phyloP scores from a whole-genome alignment of 345 rosid genomes.

The Stellera chamaejasme region DNA sequence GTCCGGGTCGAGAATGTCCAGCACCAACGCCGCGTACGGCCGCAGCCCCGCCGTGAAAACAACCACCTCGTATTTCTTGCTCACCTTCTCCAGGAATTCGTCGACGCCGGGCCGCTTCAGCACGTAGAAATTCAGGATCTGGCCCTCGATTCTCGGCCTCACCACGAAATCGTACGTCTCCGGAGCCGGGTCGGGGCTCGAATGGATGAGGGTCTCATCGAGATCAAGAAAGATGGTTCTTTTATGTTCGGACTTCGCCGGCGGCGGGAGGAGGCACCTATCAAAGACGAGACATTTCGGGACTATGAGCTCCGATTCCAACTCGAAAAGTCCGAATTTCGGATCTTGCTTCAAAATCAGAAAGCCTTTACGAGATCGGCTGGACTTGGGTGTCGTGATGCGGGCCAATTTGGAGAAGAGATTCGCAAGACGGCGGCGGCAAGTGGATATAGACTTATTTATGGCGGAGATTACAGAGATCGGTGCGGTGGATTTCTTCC shows the following conservation, averaged over 20 bases:
- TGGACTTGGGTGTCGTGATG: constrained; percentile 26
- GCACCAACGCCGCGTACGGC: constrained; percentile 71
- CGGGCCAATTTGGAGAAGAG: constrained; percentile 51
- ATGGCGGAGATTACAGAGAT: constrained; percentile 45
- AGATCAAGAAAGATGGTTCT: constrained; percentile 83
- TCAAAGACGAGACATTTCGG: constrained; percentile 30
- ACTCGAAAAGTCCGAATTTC: neutral
- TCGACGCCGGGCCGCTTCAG: constrained; percentile 88
- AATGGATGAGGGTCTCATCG: constrained; percentile 82
- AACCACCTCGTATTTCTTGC: constrained; percentile 56
- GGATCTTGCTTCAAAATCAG: constrained; percentile 25
- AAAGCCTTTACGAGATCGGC: constrained; percentile 41
- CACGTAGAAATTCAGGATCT: constrained; percentile 54
- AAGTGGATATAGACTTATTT: constrained; percentile 50
- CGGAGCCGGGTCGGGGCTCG: constrained; percentile 66
- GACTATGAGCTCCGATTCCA: constrained; percentile 4
- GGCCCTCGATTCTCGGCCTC: constrained; percentile 58
- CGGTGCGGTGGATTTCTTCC: constrained; percentile 27
- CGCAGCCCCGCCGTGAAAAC: constrained; percentile 85
- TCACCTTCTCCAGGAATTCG: constrained; percentile 42
- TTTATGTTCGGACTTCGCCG: constrained; percentile 20
- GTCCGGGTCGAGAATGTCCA: constrained; percentile 49
- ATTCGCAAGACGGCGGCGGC: constrained; percentile 56
- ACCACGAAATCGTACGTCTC: constrained; percentile 54
- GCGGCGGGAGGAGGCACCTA: constrained; percentile 24